Evolutionary conservation across 257 asterid species (phyloP), one percentile per base, ranked within the genome.

Genomic region (Paraleonurus japonicus): DNA sequence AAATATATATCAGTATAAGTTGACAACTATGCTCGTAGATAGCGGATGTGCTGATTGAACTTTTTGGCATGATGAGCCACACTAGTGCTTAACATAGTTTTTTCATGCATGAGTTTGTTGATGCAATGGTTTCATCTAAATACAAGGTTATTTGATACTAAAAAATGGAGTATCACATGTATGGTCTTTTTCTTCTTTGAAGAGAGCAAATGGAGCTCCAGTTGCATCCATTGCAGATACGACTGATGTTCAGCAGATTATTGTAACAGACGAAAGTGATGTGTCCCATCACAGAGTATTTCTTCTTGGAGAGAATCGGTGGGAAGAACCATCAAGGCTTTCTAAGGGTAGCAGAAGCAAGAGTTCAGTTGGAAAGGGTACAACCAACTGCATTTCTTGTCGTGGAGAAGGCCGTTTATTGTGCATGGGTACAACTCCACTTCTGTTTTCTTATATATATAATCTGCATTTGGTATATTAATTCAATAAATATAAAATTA

Each of bases 301-400:
- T 84, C 98, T 91, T 75, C 96, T 91, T 0, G 99, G 99, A 77
- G 98, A 94, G 84, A 94, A 94, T 35, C 81, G 96, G 45, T 94
- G 98, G 98, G 99, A 94, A 82, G 99, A 94, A 11, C 86, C 99
- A 71, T 91, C 98, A 7, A 88, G 96, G 85, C 96, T 91, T 72
- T 26, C 85, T 39, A 22, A 75, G 8, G 77, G 75, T 47, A 84
- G 71, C 75, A 80, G 37, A 69, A 79, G 73, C 75, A 80, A 50
- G 71, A 79, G 71, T 71, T 47, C 60, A 65, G 75, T 75, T 23
- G 76, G 73, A 66, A 84, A 50, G 66, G 65, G 81, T 57, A 62
- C 67, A 60, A 73, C 71, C 37, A 85, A 72, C 47, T 94, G 99
- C 68, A 43, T 72, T 35, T 3, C 98, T 55, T 94, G 99, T 68